phyloP scores from a whole-genome alignment of 495 filamentous ascomycete species.

The Letharia columbiana region DNA sequence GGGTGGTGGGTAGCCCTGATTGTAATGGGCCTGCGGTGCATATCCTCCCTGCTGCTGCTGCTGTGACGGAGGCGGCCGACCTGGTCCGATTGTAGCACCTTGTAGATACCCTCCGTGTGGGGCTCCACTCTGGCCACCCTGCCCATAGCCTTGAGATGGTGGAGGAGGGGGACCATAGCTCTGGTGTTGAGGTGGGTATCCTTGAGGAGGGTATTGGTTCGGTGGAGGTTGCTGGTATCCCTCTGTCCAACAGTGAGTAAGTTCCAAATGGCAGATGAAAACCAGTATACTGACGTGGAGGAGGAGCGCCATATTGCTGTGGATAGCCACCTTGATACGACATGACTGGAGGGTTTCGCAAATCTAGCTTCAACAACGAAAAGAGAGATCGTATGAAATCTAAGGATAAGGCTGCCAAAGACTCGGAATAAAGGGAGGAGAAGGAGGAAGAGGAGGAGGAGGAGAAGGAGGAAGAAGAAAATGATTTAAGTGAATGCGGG shows the following conservation, averaged over 20 bases:
- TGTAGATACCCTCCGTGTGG: constrained; percentile 2
- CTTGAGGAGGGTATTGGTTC: constrained; percentile 18
- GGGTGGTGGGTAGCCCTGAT: constrained; percentile 26
- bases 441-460: background rate
- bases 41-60: constrained; percentile 15
- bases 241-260: constrained; percentile 15
- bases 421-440: background rate
- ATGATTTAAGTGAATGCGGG: no score
- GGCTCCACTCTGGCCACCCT: background rate
- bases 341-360: background rate
- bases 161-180: constrained; percentile 13
- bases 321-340: constrained; percentile 14
- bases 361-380: background rate
- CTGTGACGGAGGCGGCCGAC: background rate
- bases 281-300: constrained; percentile 13
- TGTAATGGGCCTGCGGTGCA: constrained; percentile 18
- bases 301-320: constrained; percentile 12
- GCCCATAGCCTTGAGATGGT: constrained; percentile 19
- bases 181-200: constrained; percentile 18
- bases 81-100: background rate
- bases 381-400: background rate
- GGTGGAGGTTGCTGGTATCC: constrained; percentile 24
- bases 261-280: background rate
- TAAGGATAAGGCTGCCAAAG: background rate
- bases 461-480: no score